Evolutionary conservation across 352 stramenopile species (phyloP).

Genomic region (Pythium chondricola): DNA sequence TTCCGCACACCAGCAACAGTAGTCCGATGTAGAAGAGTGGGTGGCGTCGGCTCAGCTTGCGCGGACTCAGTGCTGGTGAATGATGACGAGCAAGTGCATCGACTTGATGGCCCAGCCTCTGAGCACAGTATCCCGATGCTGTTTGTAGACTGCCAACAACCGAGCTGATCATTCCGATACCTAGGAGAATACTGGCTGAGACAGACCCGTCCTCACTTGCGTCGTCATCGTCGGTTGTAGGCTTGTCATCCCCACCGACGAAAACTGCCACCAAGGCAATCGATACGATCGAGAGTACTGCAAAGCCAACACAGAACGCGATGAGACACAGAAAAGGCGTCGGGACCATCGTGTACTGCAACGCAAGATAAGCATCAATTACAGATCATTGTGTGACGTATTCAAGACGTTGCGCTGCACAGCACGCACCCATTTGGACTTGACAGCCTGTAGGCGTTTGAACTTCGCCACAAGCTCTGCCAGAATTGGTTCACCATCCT

Average conservation of each 20-base stretch:
- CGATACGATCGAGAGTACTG: conserved; percentile 18
- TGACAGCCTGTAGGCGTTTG: not conserved
- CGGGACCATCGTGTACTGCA: conserved; percentile 23
- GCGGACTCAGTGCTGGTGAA: not conserved
- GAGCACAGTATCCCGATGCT: conserved; percentile 28
- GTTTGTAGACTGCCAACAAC: conserved; percentile 33
- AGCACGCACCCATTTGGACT: conserved; percentile 2
- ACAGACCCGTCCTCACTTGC: not conserved
- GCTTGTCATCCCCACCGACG: not conserved
- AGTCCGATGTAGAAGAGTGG: conserved; percentile 26
- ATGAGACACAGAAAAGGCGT: conserved; percentile 21
- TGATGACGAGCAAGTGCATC: conserved; percentile 4
- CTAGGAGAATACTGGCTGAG: conserved; percentile 19
- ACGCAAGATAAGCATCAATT: not conserved
- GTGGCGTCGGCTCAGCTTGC: conserved; percentile 2
- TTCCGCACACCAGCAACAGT: conserved; percentile 26
- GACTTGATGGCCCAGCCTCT: conserved; percentile 28
- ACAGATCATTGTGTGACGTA: not conserved
- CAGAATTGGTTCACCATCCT: conserved; percentile 1
- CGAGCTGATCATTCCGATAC: conserved; percentile 26
- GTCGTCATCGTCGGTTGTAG: not conserved
- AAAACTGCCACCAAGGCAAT: conserved; percentile 12
- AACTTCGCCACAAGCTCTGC: conserved; percentile 11
- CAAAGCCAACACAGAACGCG: conserved; percentile 23
- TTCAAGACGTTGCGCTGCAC: not conserved